Conservation (phyloP, 805 yeast genomes). For the Spathaspora passalidarum region DNA sequence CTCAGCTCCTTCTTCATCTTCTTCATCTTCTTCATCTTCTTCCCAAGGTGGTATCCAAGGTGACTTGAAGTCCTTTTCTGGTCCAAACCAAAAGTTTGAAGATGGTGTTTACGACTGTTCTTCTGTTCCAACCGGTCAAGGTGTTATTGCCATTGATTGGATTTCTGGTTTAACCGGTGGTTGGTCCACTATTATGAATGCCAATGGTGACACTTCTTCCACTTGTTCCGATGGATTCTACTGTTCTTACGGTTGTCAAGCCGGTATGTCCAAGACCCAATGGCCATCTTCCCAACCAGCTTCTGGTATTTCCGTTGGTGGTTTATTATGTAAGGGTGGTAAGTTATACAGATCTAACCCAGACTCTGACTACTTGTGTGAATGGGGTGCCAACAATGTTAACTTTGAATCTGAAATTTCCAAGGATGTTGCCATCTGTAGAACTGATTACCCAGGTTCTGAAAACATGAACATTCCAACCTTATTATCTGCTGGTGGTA, state of each 20-base stretch:
- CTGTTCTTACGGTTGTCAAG: conserved; percentile 97
- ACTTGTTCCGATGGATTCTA: conserved; percentile 83
- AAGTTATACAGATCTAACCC: conserved; percentile 76
- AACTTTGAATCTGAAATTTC: conserved; percentile 60
- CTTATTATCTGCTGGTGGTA: conserved; percentile 63
- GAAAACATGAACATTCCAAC: conserved; percentile 98
- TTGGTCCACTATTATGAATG: conserved; percentile 70
- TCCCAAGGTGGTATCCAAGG: conserved; percentile 45
- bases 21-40: conserved; percentile 26
- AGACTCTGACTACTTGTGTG: conserved; percentile 68
- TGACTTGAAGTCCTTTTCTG: conserved; percentile 53
- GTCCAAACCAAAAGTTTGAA: conserved; percentile 59
- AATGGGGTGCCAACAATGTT: conserved; percentile 78
- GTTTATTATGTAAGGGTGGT: conserved; percentile 82
- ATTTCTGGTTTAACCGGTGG: conserved; percentile 61
- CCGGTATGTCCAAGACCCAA: conserved; percentile 99
- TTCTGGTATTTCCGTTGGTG: conserved; percentile 91
- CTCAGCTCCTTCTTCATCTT: conserved; percentile 15
- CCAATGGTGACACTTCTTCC: conserved; percentile 58
- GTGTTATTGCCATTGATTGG: conserved; percentile 71
- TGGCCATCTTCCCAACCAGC: conserved; percentile 90
- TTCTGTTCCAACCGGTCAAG: conserved; percentile 75
- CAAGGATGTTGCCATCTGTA: conserved; percentile 81
- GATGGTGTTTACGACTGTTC: conserved; percentile 73
- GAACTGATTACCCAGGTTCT: conserved; percentile 99